Evolutionary conservation across 2,329 filamentous ascomycete species (phyloP), one percentile per base, ranked within the genome.

Genomic region (Mycosphaerella arachidis): DNA sequence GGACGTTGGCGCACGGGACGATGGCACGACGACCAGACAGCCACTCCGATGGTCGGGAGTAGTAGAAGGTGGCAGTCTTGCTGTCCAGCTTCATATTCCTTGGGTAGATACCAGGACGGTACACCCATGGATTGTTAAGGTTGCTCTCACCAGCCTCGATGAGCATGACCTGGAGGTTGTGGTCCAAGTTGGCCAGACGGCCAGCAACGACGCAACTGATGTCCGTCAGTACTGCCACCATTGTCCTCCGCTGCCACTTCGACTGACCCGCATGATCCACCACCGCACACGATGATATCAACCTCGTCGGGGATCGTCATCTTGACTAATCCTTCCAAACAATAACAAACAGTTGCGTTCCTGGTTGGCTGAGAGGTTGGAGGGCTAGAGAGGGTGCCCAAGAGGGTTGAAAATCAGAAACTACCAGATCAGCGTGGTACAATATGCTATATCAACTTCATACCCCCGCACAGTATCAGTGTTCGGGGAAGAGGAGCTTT

Each of bases 61-160:
- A 85, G 72, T 92, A 93, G 75, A 92, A 92, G 0, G 88, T 88
- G 35, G 90, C 89, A 33, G 88, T 91, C 80, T 90, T 91, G 67
- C 87, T 91, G 80, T 91, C 88, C 61, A 90, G 73, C 75, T 90
- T 86, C 87, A 90, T 91, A 77, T 91, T 91, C 50, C 61, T 66
- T n/a, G 88, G 89, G 75, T 88, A 91, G 72, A 91, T 88, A 57
- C 86, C 88, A 2, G 88, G 88, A 6, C 88, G 84, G 76, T 83
- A 91, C 12, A 91, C 87, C 85, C 82, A 90, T 74, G 87, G 88
- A 72, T 91, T 90, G 77, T 92, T 91, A 60, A 90, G 74, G 70
- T 90, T 90, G 74, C 80, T 87, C 77, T 89, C 87, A 48, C 87
- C 87, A 37, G 81, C 86, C 75, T 90, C 87, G 64, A 90, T 87